Evolutionary conservation across 2,329 filamentous ascomycete species (phyloP), one percentile per base, ranked within the genome.

Genomic region (Onygenales sp.): DNA sequence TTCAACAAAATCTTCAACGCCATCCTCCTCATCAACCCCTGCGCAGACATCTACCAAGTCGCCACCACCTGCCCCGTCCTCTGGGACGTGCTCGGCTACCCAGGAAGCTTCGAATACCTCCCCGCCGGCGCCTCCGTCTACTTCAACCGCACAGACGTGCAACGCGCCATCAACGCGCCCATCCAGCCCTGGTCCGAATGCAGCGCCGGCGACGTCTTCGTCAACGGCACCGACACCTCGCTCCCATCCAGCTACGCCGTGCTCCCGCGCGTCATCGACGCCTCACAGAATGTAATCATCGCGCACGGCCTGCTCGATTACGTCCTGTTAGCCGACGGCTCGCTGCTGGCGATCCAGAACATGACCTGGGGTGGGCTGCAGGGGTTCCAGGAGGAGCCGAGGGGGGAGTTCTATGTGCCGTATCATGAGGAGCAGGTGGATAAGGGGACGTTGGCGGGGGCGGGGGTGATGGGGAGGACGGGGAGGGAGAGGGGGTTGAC

Each of bases 401-500:
- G 65, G 1, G 77, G 82, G 50, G 81, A 83, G 2, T 84, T 88
- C 63, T 88, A 80, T 64, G 84, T 90, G 0, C 86, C 87, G 0
- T 83, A 81, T 63, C 81, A 84, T 59, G 62, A 61, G 0, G 72
- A 77, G 52, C 69, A 77, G 21, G 65, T 68, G 52, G 62, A 60
- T 27, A 27, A 27, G 1, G 69, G 69, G 10, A 74, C 73, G n/a
- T 66, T 78, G 14, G 80, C 83, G 0, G 85, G 77, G 0, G 74
- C 78, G 1, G 88, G 88, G 2, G 75, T 86, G 1, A 75, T 89
- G 65, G 89, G 89, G 0, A 82, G 80, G 0, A 78, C 79, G 13
- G 81, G 87, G 60, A 85, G 82, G 0, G 89, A 94, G 74, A 77
- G 88, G 42, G 86, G 87, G 0, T 70, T 95, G 46, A 93, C 87